Percentiles rank a stretch among this genome's conserved stretches.
phyloP scores from a whole-genome alignment of 1,284 basidiomycete species.

The Athelia psychrophila region DNA sequence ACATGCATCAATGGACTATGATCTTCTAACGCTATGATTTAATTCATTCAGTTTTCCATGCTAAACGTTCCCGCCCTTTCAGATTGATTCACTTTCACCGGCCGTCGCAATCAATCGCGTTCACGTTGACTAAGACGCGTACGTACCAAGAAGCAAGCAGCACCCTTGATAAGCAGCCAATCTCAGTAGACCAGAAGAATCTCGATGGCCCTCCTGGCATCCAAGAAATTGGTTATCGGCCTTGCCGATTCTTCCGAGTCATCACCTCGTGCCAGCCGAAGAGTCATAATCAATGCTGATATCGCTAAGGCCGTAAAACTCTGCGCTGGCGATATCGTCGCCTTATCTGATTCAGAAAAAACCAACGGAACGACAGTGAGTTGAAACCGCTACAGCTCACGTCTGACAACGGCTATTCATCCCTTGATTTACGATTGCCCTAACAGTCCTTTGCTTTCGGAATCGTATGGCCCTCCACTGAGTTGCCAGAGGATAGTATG shows the following conservation, averaged over 20 bases:
- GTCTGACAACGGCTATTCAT: constrained; percentile 1
- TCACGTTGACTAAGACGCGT: too few species aligned
- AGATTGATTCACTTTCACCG: too few species aligned
- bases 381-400: background rate
- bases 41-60: too few species aligned
- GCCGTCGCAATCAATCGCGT: too few species aligned
- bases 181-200: background rate
- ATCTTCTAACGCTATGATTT: too few species aligned
- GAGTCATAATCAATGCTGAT: constrained; percentile 67
- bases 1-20: too few species aligned
- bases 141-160: too few species aligned
- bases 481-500: constrained; percentile 53
- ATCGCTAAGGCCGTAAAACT: constrained; percentile 60
- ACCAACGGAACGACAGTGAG: constrained; percentile 33
- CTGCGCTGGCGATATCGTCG: constrained; percentile 69
- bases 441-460: constrained; percentile 61
- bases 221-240: constrained; percentile 43
- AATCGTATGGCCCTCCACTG: constrained; percentile 66
- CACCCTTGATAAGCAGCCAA: too few species aligned
- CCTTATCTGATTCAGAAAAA: constrained; percentile 42
- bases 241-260: constrained; percentile 34
- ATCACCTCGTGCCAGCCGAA: constrained; percentile 51
- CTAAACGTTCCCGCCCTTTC: too few species aligned
- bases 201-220: constrained; percentile 35
- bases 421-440: constrained; percentile 4